Conservation (phyloP, 2,329 filamentous ascomycete genomes). For the Rhexocercosporidium sp. region DNA sequence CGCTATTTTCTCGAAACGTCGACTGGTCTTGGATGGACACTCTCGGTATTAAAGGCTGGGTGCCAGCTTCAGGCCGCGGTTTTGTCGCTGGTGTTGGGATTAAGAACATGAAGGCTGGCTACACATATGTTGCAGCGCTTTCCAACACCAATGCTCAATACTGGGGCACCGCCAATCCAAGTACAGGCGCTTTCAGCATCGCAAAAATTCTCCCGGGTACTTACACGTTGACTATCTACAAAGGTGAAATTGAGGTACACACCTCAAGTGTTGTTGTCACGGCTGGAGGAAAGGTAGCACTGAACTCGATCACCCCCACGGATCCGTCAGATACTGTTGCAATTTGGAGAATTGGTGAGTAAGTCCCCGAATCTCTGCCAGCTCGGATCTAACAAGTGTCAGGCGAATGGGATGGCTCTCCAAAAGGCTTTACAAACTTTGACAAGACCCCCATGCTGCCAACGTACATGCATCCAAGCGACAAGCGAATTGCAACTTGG, state of each 20-base stretch:
- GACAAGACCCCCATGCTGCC: slow-evolving; percentile 27
- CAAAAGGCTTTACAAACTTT: slow-evolving; percentile 39
- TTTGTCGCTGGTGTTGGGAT: slow-evolving; percentile 23
- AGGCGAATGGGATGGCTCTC: slow-evolving; percentile 44
- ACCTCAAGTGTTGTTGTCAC: slow-evolving; percentile 54
- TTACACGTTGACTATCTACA: slow-evolving; percentile 71
- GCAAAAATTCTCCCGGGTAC: slow-evolving; percentile 70
- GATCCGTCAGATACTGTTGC: slow-evolving; percentile 43
- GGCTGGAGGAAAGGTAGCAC: slow-evolving; percentile 49
- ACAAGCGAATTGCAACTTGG: slow-evolving; percentile 21
- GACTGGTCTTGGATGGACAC: slow-evolving; percentile 27
- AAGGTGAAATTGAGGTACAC: slow-evolving; percentile 61
- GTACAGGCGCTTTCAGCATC: slow-evolving; percentile 63
- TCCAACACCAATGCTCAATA: slow-evolving; percentile 67
- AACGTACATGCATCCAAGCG: slow-evolving; percentile 44
- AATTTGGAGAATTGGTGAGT: slow-evolving; percentile 44
- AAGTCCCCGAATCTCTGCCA: not conserved
- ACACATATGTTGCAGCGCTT: slow-evolving; percentile 22
- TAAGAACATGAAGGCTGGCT: slow-evolving; percentile 22
- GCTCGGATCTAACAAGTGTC: not conserved
- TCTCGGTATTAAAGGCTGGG: slow-evolving; percentile 24
- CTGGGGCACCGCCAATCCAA: slow-evolving; percentile 60
- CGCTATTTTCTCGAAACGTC: slow-evolving; percentile 19
- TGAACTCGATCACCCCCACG: slow-evolving; percentile 25
- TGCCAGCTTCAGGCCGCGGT: slow-evolving; percentile 16